Conservation (phyloP, 768 basidiomycete genomes). For the Galerina marginata region DNA sequence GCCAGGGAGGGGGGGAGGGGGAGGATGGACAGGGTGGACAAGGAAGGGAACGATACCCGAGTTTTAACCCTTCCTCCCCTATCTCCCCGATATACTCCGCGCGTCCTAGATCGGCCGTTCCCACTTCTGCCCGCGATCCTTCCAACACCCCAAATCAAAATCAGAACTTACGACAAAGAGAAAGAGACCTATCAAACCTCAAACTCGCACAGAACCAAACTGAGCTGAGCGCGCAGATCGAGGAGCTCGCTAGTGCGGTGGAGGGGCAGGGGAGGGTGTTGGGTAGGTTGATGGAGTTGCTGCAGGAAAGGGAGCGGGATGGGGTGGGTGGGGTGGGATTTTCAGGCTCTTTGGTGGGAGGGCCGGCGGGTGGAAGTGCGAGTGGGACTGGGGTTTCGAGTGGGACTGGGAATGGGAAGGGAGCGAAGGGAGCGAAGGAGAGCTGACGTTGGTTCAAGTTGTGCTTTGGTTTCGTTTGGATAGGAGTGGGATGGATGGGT, state of each 20-base stretch:
- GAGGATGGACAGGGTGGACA: background rate
- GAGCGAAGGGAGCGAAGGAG: background rate
- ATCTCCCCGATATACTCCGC: too few species aligned
- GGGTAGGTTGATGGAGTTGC: slow-evolving; percentile 34
- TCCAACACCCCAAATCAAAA: background rate
- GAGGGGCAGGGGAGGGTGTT: slow-evolving; percentile 65
- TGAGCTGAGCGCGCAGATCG: slow-evolving; percentile 69
- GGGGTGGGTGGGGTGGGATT: too few species aligned
- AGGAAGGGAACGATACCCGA: background rate
- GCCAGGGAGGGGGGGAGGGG: slow-evolving; percentile 24
- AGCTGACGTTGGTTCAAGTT: slow-evolving; percentile 6
- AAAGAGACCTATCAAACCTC: slow-evolving; percentile 55
- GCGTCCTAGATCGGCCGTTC: too few species aligned
- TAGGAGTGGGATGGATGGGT: too few species aligned
- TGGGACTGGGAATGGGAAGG: too few species aligned
- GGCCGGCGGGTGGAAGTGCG: too few species aligned
- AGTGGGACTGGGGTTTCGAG: too few species aligned
- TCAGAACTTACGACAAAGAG: background rate
- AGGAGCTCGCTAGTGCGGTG: slow-evolving; percentile 57
- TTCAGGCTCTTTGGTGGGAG: too few species aligned
- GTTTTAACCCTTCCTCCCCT: too few species aligned
- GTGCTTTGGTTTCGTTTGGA: background rate
- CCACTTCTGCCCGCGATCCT: too few species aligned
- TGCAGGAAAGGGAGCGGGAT: slow-evolving; percentile 27
- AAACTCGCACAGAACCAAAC: slow-evolving; percentile 72